phyloP scores from a whole-genome alignment of 306 rosid species.

The Acmispon strigosus region DNA sequence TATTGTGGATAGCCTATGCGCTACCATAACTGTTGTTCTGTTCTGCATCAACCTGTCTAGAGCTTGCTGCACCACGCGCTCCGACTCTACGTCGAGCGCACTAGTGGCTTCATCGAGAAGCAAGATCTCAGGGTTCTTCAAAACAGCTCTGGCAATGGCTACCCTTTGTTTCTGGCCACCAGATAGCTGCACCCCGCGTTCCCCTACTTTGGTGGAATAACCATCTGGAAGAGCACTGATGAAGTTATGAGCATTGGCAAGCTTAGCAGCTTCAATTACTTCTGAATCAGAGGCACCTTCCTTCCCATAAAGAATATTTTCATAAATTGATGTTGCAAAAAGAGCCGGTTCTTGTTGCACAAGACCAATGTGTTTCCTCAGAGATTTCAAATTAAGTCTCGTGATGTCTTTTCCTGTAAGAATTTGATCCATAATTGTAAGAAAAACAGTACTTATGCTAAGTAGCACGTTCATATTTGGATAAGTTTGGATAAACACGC shows the following conservation, averaged over 20 bases:
- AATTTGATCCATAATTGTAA: constrained; percentile 18
- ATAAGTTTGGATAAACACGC: too few relatives aligned
- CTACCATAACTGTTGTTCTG: constrained; percentile 86
- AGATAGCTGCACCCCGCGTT: constrained; percentile 87
- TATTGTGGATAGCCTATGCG: constrained; percentile 88
- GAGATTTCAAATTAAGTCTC: constrained; percentile 67
- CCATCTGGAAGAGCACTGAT: constrained; percentile 89
- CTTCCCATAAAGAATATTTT: constrained; percentile 77
- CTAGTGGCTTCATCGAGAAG: constrained; percentile 88
- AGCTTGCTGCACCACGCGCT: constrained; percentile 81
- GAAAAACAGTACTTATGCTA: not conserved
- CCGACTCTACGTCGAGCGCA: constrained; percentile 85
- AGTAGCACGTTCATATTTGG: too few relatives aligned
- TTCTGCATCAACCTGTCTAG: constrained; percentile 76
- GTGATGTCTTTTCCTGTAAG: constrained; percentile 76
- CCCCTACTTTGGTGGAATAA: constrained; percentile 91
- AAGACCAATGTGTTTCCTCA: constrained; percentile 75
- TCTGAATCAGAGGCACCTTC: constrained; percentile 86
- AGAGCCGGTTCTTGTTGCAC: constrained; percentile 98
- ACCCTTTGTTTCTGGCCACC: constrained; percentile 92
- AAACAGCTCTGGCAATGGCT: constrained; percentile 85
- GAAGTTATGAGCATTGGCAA: constrained; percentile 80
- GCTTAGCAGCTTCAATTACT: constrained; percentile 85
- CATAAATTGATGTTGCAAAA: constrained; percentile 79
- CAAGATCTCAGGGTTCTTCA: constrained; percentile 80